phyloP scores from a whole-genome alignment of 139 green algal species.

The Trebouxia sp. region DNA sequence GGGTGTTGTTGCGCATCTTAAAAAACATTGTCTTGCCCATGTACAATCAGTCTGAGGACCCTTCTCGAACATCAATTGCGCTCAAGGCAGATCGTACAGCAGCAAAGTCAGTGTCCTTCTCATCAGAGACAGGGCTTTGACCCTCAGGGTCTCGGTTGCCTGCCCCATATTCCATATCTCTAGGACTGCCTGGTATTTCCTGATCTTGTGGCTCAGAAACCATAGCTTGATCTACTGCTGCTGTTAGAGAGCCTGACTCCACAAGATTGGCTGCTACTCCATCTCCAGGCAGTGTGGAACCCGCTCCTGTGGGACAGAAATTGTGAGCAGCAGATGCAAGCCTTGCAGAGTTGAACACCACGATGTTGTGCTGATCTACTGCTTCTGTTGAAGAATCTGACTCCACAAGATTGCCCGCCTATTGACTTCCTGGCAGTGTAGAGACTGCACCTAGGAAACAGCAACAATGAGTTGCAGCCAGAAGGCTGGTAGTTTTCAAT shows the following conservation, averaged over 20 bases:
- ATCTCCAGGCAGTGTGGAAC: neutral
- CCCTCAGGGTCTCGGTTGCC: neutral
- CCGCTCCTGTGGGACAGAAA: neutral
- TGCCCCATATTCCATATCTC: constrained; percentile 11
- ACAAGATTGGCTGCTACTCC: neutral
- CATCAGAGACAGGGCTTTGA: neutral
- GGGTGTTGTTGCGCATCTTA: no score
- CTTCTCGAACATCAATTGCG: constrained; percentile 1
- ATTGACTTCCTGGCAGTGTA: no score
- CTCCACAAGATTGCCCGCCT: no score
- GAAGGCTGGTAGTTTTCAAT: no score
- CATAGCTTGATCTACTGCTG: constrained; percentile 18
- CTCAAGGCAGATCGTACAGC: constrained; percentile 1
- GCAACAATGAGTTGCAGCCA: no score
- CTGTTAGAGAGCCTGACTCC: constrained; percentile 3
- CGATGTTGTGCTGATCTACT: no score
- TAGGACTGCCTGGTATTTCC: neutral
- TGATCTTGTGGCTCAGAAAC: constrained; percentile 5
- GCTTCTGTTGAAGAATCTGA: no score
- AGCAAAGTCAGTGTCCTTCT: constrained; percentile 6
- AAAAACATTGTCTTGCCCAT: no score
- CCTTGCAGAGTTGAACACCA: no score
- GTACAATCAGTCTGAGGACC: neutral
- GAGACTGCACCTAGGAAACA: no score
- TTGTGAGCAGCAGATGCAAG: no score